A percentile compares a stretch with the other conserved stretches of the same genome.
Conservation (phyloP, 371 early-diverging fungal species). For the Paramicrosporidium saccamoebae region DNA sequence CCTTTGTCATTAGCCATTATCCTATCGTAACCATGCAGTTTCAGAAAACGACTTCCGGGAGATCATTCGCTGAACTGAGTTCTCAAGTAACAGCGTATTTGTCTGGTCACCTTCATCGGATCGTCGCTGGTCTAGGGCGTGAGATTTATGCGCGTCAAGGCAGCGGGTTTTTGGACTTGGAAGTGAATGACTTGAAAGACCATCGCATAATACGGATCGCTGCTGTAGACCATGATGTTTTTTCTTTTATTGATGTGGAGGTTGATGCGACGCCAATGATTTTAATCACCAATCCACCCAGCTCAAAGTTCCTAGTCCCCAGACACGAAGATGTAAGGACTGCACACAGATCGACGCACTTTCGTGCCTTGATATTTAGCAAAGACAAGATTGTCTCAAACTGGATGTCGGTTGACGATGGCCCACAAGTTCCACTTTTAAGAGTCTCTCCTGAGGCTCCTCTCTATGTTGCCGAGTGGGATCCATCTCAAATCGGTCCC, state of each 20-base stretch:
- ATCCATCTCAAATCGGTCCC: no score
- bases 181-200: slow-evolving; percentile 53
- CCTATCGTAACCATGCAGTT: slow-evolving; percentile 40
- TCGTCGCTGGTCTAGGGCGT: slow-evolving; percentile 23
- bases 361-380: no score
- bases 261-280: no score
- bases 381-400: no score
- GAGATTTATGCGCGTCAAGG: slow-evolving; percentile 20
- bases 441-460: no score
- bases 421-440: no score
- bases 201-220: slow-evolving; percentile 42
- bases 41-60: slow-evolving; percentile 19
- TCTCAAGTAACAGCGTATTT: slow-evolving; percentile 24
- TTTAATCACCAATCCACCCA: no score
- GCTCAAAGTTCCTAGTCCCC: no score
- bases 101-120: slow-evolving; percentile 55
- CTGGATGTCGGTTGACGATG: no score
- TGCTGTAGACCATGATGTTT: slow-evolving; percentile 49
- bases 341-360: no score
- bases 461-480: no score
- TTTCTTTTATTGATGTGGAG: slow-evolving; percentile 46
- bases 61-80: slow-evolving; percentile 19
- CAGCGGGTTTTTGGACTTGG: slow-evolving; percentile 28
- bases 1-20: slow-evolving; percentile 26
- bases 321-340: no score